These are phyloP conservation scores for Aspergillus pseudoviridinutans DNA, from an alignment of 2,329 filamentous ascomycete species.

Conservation along the genomic window DNA sequence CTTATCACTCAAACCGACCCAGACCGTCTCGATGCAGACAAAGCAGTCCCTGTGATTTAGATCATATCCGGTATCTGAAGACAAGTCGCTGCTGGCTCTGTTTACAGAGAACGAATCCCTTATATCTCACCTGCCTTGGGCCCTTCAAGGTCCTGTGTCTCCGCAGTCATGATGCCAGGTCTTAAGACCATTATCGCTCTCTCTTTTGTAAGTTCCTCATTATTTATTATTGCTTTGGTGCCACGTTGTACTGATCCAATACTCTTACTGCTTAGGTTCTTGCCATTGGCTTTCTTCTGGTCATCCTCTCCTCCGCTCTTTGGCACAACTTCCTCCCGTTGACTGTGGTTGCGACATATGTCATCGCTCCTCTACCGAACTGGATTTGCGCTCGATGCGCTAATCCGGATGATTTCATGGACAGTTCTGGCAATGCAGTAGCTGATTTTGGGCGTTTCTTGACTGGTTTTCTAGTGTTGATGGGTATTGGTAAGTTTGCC, in stretches of 20 bases:
- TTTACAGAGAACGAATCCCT: slow-evolving; percentile 1
- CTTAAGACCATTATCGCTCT: slow-evolving; percentile 99
- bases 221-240: neutral
- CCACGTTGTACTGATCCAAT: neutral
- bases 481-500: slow-evolving; percentile 80
- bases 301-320: slow-evolving; percentile 94
- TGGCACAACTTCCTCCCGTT: slow-evolving; percentile 94
- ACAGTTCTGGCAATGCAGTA: slow-evolving; percentile 73
- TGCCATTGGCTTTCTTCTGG: slow-evolving; percentile 96
- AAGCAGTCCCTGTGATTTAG: neutral
- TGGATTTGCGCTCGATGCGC: slow-evolving; percentile 88
- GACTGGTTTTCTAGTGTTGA: slow-evolving; percentile 92
- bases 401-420: slow-evolving; percentile 95
- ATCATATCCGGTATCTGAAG: neutral
- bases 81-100: neutral
- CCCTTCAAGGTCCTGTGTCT: slow-evolving; percentile 20
- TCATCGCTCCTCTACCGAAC: slow-evolving; percentile 90
- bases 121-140: slow-evolving; percentile 4
- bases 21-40: slow-evolving; percentile 8
- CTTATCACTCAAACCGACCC: neutral
- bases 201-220: slow-evolving; percentile 68
- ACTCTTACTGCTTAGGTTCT: slow-evolving; percentile 59
- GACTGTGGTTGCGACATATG: slow-evolving; percentile 91
- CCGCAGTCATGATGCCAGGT: slow-evolving; percentile 64
- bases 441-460: slow-evolving; percentile 90